phyloP scores from a whole-genome alignment of 768 basidiomycete species.

The Pisolithus tinctorius region DNA sequence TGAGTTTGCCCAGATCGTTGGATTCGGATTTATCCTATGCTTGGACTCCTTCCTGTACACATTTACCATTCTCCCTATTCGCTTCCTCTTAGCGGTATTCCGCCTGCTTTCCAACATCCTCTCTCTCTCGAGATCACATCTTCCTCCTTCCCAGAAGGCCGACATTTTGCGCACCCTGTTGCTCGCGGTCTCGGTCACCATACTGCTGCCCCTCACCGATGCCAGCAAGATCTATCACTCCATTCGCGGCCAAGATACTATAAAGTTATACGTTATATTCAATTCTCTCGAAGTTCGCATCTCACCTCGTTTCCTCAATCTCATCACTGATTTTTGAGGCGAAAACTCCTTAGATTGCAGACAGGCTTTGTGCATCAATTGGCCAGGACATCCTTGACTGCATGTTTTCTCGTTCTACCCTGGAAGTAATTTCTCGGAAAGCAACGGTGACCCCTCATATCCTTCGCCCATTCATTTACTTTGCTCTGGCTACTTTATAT shows the following conservation, averaged over 20 bases:
- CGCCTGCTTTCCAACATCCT: constrained; percentile 47
- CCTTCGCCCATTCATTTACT: constrained; percentile 78
- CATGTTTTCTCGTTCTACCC: constrained; percentile 87
- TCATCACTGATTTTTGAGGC: not conserved
- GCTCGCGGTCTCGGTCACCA: constrained; percentile 62
- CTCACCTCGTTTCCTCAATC: not conserved
- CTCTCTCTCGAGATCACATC: constrained; percentile 42
- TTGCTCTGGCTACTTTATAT: constrained; percentile 75
- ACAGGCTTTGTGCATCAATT: constrained; percentile 89
- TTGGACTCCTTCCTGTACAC: constrained; percentile 96
- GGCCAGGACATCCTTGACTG: constrained; percentile 98
- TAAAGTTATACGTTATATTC: constrained; percentile 98
- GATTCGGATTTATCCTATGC: constrained; percentile 90
- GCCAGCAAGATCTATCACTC: constrained; percentile 97
- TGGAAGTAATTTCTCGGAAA: constrained; percentile 63
- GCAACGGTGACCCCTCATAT: constrained; percentile 55
- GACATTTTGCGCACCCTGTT: constrained; percentile 82
- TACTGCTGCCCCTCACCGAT: constrained; percentile 81
- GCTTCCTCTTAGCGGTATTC: constrained; percentile 60
- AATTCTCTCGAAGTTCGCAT: constrained; percentile 87
- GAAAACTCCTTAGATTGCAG: constrained; percentile 65
- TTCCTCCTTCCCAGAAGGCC: constrained; percentile 87
- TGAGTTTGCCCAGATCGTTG: constrained; percentile 55
- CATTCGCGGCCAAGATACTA: constrained; percentile 96
- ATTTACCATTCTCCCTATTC: constrained; percentile 95